Conservation (phyloP, 2,329 filamentous ascomycete genomes). For the Pseudofabraea citricarpa region DNA sequence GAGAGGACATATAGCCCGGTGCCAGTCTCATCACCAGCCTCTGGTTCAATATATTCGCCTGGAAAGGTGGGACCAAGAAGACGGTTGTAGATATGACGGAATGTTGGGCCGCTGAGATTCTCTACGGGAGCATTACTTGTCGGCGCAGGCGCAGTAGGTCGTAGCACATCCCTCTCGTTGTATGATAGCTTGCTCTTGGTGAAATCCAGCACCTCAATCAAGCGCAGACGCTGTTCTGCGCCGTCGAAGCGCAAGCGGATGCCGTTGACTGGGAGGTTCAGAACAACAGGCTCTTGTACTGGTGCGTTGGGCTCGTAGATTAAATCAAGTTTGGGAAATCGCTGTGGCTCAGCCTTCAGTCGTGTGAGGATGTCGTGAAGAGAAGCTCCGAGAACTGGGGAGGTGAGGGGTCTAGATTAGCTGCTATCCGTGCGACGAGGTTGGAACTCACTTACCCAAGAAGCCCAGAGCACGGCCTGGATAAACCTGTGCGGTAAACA, state of each 20-base stretch:
- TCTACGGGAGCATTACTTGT: constrained; percentile 23
- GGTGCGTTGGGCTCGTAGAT: constrained; percentile 74
- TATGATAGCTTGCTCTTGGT: constrained; percentile 79
- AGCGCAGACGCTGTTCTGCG: constrained; percentile 80
- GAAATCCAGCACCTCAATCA: constrained; percentile 91
- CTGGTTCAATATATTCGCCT: constrained; percentile 79
- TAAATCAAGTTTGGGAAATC: constrained; percentile 79
- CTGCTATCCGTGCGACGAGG: constrained; percentile 23
- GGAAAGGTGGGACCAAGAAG: constrained; percentile 92
- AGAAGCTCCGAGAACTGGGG: constrained; percentile 74
- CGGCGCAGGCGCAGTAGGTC: constrained; percentile 41
- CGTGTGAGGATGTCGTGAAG: constrained; percentile 85
- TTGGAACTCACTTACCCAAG: constrained; percentile 31
- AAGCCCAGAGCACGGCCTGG: constrained; percentile 55
- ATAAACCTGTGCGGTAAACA: constrained; percentile 57
- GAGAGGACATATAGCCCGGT: constrained; percentile 83
- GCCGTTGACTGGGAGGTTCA: constrained; percentile 79
- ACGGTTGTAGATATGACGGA: constrained; percentile 86
- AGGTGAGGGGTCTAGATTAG: constrained; percentile 8
- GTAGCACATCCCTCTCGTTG: constrained; percentile 74
- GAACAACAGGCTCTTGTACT: constrained; percentile 66
- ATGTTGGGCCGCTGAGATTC: constrained; percentile 60
- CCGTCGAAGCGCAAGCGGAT: constrained; percentile 90
- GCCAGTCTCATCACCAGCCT: constrained; percentile 42
- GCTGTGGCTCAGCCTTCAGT: constrained; percentile 79